These are phyloP conservation scores for Scenedesmus sp. DNA, from an alignment of 163 green algal species.

Conservation along the genomic window DNA sequence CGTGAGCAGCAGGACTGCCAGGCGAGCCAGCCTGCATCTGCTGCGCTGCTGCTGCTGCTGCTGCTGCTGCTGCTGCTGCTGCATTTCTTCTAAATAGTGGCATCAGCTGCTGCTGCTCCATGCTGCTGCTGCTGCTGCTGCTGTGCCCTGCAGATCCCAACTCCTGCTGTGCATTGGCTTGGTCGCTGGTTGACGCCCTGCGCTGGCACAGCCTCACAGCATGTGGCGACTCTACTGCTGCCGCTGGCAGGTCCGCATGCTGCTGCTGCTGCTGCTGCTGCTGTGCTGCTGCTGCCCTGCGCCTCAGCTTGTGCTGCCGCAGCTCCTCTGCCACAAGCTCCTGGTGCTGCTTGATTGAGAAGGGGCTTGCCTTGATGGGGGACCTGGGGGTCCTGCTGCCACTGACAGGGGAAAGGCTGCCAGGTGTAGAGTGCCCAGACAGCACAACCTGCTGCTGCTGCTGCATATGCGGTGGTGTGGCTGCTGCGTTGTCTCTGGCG, in stretches of 20 bases:
- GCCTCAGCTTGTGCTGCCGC: background rate
- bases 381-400: background rate
- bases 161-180: background rate
- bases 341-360: background rate
- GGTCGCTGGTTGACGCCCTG: background rate
- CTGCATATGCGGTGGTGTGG: background rate
- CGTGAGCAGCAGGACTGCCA: no score
- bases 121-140: background rate
- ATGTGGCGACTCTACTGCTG: background rate
- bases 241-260: background rate
- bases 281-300: background rate
- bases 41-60: background rate
- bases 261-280: conserved; percentile 23
- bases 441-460: conserved; percentile 1
- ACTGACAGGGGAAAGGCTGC: background rate
- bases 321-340: conserved; percentile 2
- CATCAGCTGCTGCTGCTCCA: background rate
- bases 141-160: background rate
- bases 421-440: background rate
- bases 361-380: background rate
- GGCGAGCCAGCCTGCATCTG: background rate
- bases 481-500: background rate
- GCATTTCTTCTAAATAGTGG: background rate
- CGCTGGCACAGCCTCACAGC: background rate
- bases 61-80: background rate